Conservation (phyloP, 2,329 filamentous ascomycete genomes). For the Neonectria magnoliae region DNA sequence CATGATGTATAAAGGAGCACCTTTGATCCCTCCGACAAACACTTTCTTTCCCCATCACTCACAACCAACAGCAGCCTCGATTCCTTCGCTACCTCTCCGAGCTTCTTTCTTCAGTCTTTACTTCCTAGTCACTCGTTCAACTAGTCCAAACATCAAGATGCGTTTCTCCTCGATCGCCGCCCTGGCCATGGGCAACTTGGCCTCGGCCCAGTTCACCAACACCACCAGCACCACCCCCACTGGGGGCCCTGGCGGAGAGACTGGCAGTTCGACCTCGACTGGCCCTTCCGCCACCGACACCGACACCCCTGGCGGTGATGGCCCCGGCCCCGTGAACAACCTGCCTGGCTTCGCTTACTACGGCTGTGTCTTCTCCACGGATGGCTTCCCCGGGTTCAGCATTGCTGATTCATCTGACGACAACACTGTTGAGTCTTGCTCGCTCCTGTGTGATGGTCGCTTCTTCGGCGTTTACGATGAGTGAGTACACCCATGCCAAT, state of each 20-base stretch:
- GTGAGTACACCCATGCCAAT: conserved; percentile 24
- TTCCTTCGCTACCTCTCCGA: conserved; percentile 43
- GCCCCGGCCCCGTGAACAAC: conserved; percentile 22
- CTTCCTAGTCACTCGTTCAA: conserved; percentile 40
- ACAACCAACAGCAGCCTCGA: conserved; percentile 44
- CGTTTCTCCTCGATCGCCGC: conserved; percentile 44
- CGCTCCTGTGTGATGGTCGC: conserved; percentile 35
- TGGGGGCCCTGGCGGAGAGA: not conserved
- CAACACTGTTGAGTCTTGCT: conserved; percentile 36
- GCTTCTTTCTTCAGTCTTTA: conserved; percentile 40
- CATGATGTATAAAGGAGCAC: conserved; percentile 44
- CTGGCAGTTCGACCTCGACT: conserved; percentile 4
- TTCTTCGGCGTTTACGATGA: conserved; percentile 41
- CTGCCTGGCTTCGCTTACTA: conserved; percentile 32
- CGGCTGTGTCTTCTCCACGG: conserved; percentile 43
- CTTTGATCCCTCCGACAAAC: conserved; percentile 29
- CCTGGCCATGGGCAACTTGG: conserved; percentile 46
- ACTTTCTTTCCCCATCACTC: conserved; percentile 28
- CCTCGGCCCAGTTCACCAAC: conserved; percentile 36
- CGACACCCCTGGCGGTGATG: conserved; percentile 12
- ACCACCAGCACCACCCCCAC: conserved; percentile 8
- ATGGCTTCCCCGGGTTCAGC: conserved; percentile 42
- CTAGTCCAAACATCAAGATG: conserved; percentile 42
- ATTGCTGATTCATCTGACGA: conserved; percentile 21
- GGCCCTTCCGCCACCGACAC: conserved; percentile 13